Conservation (phyloP, 2,329 filamentous ascomycete species). For the Neurospora sp. region DNA sequence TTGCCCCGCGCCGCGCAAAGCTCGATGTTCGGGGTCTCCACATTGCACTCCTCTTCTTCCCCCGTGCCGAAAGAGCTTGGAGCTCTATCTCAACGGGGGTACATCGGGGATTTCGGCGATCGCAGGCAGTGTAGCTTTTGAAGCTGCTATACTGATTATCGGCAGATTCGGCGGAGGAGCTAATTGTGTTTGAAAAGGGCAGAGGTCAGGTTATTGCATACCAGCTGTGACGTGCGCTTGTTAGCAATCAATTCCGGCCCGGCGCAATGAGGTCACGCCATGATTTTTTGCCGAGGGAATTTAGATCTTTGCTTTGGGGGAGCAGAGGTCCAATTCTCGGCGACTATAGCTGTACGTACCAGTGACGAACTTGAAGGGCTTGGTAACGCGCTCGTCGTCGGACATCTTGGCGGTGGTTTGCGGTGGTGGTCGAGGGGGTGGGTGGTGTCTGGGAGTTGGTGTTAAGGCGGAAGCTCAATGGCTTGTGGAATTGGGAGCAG, state of each 20-base stretch:
- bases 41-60: background rate
- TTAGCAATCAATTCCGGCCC: conserved; percentile 14
- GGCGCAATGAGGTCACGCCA: conserved; percentile 16
- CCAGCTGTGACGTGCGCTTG: conserved; percentile 14
- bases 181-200: background rate
- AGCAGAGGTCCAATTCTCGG: conserved; percentile 16
- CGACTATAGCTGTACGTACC: conserved; percentile 53
- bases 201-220: conserved; percentile 13
- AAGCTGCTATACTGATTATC: background rate
- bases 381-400: conserved; percentile 80
- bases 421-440: conserved; percentile 16
- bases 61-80: background rate
- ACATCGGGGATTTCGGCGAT: conserved; percentile 1
- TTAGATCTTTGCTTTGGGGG: conserved; percentile 11
- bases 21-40: background rate
- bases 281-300: conserved; percentile 21
- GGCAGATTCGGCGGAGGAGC: background rate
- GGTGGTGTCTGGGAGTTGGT: conserved; percentile 28
- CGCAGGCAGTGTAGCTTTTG: background rate
- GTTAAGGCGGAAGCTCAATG: conserved; percentile 25
- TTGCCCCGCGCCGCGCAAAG: background rate
- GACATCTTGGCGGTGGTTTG: conserved; percentile 63
- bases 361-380: conserved; percentile 99
- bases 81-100: background rate
- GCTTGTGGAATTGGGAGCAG: conserved; percentile 15